Evolutionary conservation across 2,329 filamentous ascomycete genomes (phyloP), one percentile per base, ranked within the genome.

Genomic region (Colletotrichum falcatum): DNA sequence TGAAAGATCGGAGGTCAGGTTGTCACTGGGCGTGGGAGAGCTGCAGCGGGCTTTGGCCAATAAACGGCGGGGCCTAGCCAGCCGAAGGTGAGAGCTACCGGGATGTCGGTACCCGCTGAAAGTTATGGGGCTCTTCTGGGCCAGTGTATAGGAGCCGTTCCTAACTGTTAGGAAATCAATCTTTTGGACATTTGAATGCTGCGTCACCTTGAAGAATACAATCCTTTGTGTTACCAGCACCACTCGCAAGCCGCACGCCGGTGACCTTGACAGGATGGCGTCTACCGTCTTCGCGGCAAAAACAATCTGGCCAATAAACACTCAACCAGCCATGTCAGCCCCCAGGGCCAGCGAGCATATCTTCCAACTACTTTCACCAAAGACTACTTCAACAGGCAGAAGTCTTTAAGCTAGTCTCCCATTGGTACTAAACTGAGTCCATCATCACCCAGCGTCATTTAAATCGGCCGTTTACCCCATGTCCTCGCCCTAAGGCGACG

Each of bases 371-470:
- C 35, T 26, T 26, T 26, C 8, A 14, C 54, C n/a, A 23, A 55
- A n/a, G 12, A 4, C 7, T 26, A n/a, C n/a, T 18, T 39, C 14
- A 39, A 37, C n/a, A 7, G 8, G 11, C 5, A 26, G n/a, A 46
- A 23, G 18, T 5, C 7, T 35, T 51, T 30, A 11, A 42, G 46
- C 20, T 16, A 28, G 12, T 48, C n/a, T 39, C 30, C 16, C 39
- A 49, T 63, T 56, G 49, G 39, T 49, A 39, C 35, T 62, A 33
- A 51, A 30, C 37, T 65, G 20, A 56, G 26, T 66, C 55, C 44
- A 30, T 42, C 63, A 28, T 51, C 42, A 33, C 48, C 37, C 35
- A 62, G 48, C 48, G 54, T 62, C 48, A 18, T 62, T 44, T 42
- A 4, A 30, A 62, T 54, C 35, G 60, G 48, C 48, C 46, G 48